A percentile compares a stretch with the other conserved stretches of the same genome.
phyloP scores from a whole-genome alignment of 2,329 filamentous ascomycete species.

The Knoxdaviesia proteae region DNA sequence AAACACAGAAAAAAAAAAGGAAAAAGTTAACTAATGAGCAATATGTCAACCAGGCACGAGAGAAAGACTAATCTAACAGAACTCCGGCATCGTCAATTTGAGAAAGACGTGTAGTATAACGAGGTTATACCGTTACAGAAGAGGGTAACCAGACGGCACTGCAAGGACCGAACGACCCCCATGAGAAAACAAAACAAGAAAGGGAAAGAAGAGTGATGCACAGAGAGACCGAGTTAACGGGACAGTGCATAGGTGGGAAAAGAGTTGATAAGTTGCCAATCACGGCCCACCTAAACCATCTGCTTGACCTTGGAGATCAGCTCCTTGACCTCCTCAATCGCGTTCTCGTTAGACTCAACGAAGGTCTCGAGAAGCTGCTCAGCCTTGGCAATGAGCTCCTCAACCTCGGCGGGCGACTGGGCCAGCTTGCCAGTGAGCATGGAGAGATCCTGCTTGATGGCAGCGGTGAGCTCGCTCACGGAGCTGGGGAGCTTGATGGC shows the following conservation, averaged over 20 bases:
- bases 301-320: conserved; percentile 15
- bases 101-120: no score
- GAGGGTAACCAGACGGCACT: no score
- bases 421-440: conserved; percentile 34
- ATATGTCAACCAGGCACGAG: no score
- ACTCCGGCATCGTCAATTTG: no score
- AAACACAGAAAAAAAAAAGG: no score
- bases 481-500: conserved; percentile 20
- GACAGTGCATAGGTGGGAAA: background rate
- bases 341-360: conserved; percentile 37
- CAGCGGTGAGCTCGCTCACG: conserved; percentile 39
- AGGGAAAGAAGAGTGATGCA: conserved; percentile 9
- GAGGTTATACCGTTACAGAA: no score
- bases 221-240: conserved; percentile 5
- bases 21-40: no score
- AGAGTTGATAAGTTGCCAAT: background rate
- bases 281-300: background rate
- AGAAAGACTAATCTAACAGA: no score
- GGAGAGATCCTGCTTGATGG: conserved; percentile 39
- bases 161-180: background rate
- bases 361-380: conserved; percentile 44
- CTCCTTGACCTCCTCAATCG: conserved; percentile 37
- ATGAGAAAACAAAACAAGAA: conserved; percentile 7
- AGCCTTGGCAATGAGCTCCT: conserved; percentile 31
- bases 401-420: conserved; percentile 19